Conservation (phyloP, 306 rosid genomes). For the Pyrus betulifolia region DNA sequence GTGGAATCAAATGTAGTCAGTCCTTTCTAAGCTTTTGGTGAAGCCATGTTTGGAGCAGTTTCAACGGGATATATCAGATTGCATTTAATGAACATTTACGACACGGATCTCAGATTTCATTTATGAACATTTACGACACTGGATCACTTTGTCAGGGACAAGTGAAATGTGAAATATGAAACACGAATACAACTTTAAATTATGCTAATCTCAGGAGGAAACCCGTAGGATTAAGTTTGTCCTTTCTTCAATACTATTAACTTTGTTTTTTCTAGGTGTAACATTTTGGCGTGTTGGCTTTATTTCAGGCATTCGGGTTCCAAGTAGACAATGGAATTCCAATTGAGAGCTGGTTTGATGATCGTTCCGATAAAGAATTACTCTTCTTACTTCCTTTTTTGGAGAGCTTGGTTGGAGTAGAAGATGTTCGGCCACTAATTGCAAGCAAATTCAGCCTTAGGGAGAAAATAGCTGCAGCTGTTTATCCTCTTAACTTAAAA, state of each 20-base stretch:
- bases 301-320: slow-evolving; percentile 86
- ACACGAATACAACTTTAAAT: background rate
- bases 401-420: slow-evolving; percentile 90
- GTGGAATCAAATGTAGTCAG: background rate
- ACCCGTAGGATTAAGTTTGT: background rate
- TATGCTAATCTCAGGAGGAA: background rate
- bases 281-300: background rate
- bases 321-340: slow-evolving; percentile 99
- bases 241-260: background rate
- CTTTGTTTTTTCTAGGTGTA: background rate
- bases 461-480: slow-evolving; percentile 79
- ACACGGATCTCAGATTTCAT: no score
- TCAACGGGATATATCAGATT: background rate
- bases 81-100: background rate
- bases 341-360: slow-evolving; percentile 98
- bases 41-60: background rate
- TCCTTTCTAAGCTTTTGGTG: background rate
- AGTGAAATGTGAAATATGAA: no score
- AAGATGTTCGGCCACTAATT: slow-evolving; percentile 88
- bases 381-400: slow-evolving; percentile 68
- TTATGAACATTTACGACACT: background rate
- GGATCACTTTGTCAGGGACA: background rate
- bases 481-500: slow-evolving; percentile 49
- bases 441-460: slow-evolving; percentile 75
- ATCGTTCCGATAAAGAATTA: slow-evolving; percentile 75